Conservation (phyloP, 2,329 filamentous ascomycete genomes). For the Diaporthe sp. region DNA sequence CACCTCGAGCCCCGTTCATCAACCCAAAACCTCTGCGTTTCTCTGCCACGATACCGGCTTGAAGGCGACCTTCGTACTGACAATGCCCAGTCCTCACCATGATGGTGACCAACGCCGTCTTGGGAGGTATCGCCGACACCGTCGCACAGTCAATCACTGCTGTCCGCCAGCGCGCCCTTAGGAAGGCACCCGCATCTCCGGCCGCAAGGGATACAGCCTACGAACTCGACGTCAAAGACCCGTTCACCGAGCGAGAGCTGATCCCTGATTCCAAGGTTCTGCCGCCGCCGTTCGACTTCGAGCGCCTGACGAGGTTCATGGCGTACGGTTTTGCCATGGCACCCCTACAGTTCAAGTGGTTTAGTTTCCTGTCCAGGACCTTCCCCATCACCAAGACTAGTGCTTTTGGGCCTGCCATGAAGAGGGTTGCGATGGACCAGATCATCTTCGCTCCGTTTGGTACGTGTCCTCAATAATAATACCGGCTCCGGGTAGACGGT, state of each 20-base stretch:
- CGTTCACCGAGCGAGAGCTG: constrained; percentile 74
- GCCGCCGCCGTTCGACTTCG: constrained; percentile 93
- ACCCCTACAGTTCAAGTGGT: constrained; percentile 96
- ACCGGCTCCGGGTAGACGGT: constrained; percentile 45
- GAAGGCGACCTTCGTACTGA: constrained; percentile 23
- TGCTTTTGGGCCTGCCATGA: constrained; percentile 83
- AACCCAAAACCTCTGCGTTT: neutral
- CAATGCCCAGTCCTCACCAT: constrained; percentile 85
- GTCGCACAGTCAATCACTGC: constrained; percentile 94
- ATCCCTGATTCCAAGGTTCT: constrained; percentile 74
- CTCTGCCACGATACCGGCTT: neutral
- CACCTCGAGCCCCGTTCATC: neutral
- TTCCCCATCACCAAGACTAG: constrained; percentile 89
- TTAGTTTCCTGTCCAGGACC: constrained; percentile 82
- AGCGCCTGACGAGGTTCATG: constrained; percentile 95
- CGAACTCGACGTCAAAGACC: constrained; percentile 86
- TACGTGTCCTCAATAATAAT: constrained; percentile 53
- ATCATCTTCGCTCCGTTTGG: constrained; percentile 92
- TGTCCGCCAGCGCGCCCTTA: constrained; percentile 76
- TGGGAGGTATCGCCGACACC: constrained; percentile 96
- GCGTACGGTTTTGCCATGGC: constrained; percentile 97
- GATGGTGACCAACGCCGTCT: constrained; percentile 98
- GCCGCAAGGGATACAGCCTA: constrained; percentile 82
- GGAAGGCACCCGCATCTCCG: constrained; percentile 72
- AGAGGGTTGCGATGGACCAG: constrained; percentile 93